Evolutionary conservation across 2,329 filamentous ascomycete genomes (phyloP), one percentile per base, ranked within the genome.

Genomic region (Sphaerostilbella broomeana): DNA sequence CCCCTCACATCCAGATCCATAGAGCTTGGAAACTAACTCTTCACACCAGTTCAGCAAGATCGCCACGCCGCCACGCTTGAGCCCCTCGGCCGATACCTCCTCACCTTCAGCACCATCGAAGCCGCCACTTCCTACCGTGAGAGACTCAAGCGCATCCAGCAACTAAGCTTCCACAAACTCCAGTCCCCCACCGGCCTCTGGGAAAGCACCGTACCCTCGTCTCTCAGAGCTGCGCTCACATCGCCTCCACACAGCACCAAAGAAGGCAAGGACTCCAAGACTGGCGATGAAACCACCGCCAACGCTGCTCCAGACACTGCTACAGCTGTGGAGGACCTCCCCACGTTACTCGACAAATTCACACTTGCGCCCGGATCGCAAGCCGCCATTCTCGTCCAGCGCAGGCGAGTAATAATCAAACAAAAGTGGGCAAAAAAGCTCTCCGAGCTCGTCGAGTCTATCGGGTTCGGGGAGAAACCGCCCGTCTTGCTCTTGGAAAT

Each of bases 41-140:
- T 12, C 5, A 4, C 15, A 47, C 17, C 36, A 68, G 73, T 83
- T 26, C 71, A 84, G 17, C 83, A 83, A 45, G 74, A 71, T 31
- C 79, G 81, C 45, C 70, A 85, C 53, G 69, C 73, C 4, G 57
- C 67, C 40, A 85, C 80, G 8, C 69, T 86, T 35, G 74, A 77
- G 42, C 74, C 78, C 4, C 59, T 74, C 2, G 79, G 77, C 43
- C 71, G 71, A 51, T 89, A 88, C 63, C 80, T 75, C 59, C 63
- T 90, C 40, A 67, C 85, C 39, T 90, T 89, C 65, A 67, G 73
- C 45, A 72, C 67, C 16, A 54, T 64, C 13, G 62, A 67, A n/a
- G 73, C 78, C 10, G 83, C 84, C 0, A 56, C 64, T 6, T 67
- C 73, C 27, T 89, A 85, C 58, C 70, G 74, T 38, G 53, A 54